These are phyloP conservation scores for Rubia occidens DNA, from an alignment of 305 asterid genomes.

Conservation along the genomic window DNA sequence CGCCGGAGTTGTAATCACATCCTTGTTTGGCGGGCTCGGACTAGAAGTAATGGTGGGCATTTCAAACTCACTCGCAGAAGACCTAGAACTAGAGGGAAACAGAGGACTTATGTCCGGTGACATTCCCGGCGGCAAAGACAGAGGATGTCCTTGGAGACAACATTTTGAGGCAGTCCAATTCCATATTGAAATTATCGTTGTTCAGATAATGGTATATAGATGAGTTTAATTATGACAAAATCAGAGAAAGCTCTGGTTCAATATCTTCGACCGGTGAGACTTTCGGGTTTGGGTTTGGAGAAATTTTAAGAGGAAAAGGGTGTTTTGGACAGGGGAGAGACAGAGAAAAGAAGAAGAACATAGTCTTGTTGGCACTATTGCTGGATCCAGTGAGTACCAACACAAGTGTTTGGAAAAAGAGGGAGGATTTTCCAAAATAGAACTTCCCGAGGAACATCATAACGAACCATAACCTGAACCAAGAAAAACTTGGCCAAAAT, in stretches of 20 bases:
- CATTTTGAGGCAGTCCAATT: slow-evolving; percentile 47
- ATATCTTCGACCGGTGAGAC: not conserved
- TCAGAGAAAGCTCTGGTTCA: slow-evolving; percentile 16
- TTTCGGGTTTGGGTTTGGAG: not conserved
- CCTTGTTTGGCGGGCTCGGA: slow-evolving; percentile 86
- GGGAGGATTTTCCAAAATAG: too few species aligned
- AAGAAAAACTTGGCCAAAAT: too few species aligned
- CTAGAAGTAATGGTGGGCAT: slow-evolving; percentile 74
- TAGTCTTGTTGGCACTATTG: slow-evolving; percentile 22
- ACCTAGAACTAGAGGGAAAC: slow-evolving; percentile 67
- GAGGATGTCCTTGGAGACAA: too few species aligned
- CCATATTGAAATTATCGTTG: slow-evolving; percentile 49
- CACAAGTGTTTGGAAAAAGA: too few species aligned
- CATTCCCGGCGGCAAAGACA: slow-evolving; percentile 38
- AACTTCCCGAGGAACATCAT: too few species aligned
- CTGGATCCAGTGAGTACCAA: too few species aligned
- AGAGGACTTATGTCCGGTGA: slow-evolving; percentile 70
- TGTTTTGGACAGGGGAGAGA: slow-evolving; percentile 22
- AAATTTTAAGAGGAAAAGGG: not conserved
- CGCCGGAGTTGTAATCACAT: slow-evolving; percentile 42
- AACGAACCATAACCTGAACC: too few species aligned
- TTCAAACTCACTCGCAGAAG: slow-evolving; percentile 58
- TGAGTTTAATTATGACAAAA: slow-evolving; percentile 14
- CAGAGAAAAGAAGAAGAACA: slow-evolving; percentile 25
- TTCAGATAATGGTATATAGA: slow-evolving; percentile 21